phyloP scores from a whole-genome alignment of 73 alveolate genomes.

The Paramecium pentaurelia region DNA sequence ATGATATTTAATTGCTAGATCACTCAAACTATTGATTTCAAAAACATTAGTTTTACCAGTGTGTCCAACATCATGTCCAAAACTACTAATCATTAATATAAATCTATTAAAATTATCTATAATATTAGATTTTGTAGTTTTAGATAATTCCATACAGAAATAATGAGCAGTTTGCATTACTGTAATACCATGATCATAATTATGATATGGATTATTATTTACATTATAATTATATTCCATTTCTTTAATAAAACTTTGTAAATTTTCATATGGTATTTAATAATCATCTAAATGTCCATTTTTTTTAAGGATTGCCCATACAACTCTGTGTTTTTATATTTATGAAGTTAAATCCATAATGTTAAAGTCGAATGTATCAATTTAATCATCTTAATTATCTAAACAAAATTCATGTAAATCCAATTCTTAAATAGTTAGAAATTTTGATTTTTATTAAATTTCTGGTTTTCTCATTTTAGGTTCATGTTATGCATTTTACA shows the following conservation, averaged over 20 bases:
- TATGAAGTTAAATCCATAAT: constrained; percentile 22
- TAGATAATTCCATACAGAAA: background rate
- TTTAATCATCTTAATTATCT: background rate
- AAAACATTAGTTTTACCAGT: constrained; percentile 79
- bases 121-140: background rate
- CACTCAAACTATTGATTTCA: constrained; percentile 69
- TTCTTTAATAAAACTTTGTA: constrained; percentile 13
- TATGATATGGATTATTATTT: constrained; percentile 54
- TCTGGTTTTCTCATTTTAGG: background rate
- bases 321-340: constrained; percentile 39
- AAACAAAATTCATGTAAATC: background rate
- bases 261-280: constrained; percentile 33
- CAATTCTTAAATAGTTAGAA: background rate
- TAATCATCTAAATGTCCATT: constrained; percentile 47
- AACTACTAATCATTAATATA: constrained; percentile 64
- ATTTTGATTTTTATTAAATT: constrained; percentile 8
- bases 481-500: background rate
- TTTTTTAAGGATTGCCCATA: constrained; percentile 51
- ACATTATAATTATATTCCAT: constrained; percentile 45
- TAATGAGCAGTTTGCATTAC: constrained; percentile 27
- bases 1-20: constrained; percentile 79
- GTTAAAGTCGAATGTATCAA: constrained; percentile 19
- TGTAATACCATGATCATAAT: constrained; percentile 60
- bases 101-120: constrained; percentile 41
- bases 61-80: constrained; percentile 85